Conservation (phyloP, 2,329 filamentous ascomycete genomes). For the Metarhizium robertsii region DNA sequence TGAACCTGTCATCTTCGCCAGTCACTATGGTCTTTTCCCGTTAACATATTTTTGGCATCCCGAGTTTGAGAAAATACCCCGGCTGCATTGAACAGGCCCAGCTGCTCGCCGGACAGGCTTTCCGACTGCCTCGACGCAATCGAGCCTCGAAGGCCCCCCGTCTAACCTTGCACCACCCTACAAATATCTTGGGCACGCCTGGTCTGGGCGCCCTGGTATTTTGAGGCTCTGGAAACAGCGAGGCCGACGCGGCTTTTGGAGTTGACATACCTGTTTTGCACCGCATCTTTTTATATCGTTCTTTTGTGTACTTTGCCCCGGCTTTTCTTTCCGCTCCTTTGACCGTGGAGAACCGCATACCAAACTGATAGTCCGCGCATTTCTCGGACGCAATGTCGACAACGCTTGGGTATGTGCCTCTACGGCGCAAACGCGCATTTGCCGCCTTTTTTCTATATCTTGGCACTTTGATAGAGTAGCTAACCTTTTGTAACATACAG, state of each 20-base stretch:
- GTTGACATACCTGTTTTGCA: background rate
- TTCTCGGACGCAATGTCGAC: slow-evolving; percentile 12
- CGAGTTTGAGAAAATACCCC: background rate
- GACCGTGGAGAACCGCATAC: background rate
- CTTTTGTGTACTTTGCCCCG: background rate
- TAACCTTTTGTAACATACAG: slow-evolving; percentile 27
- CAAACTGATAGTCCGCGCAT: background rate
- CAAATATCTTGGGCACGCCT: background rate
- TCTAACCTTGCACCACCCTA: background rate
- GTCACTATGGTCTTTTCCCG: background rate
- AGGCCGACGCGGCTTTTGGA: background rate
- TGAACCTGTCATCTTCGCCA: background rate
- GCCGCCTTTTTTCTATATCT: background rate
- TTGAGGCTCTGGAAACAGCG: background rate
- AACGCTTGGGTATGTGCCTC: slow-evolving; percentile 30
- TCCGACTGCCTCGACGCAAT: background rate
- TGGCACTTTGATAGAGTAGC: background rate
- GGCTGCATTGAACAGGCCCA: background rate
- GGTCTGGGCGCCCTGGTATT: background rate
- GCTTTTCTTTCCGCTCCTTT: background rate
- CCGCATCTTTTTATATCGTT: background rate
- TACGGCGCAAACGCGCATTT: no score
- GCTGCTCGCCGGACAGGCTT: background rate
- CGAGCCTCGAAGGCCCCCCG: slow-evolving; percentile 1
- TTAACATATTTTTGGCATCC: background rate